Percentiles rank a stretch among this genome's conserved stretches.
Evolutionary conservation across 148 eudicot genomes (phyloP).

Genomic region (Drosera capensis): DNA sequence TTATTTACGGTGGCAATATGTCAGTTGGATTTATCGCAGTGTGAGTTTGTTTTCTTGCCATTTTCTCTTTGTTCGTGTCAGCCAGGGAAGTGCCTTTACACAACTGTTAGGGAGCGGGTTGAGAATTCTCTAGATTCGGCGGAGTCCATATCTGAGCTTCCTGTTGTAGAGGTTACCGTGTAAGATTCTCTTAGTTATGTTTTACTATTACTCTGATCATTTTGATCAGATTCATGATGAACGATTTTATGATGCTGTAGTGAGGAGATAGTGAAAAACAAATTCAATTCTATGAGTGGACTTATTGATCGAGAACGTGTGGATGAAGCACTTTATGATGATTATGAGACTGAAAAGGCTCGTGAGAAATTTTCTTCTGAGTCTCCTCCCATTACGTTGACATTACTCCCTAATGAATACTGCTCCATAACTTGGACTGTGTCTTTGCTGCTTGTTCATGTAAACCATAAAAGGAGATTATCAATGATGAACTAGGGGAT

Average conservation of each 20-base stretch:
- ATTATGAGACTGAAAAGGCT: conserved; percentile 75
- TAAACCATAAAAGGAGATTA: too few relatives aligned
- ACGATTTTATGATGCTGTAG: too few relatives aligned
- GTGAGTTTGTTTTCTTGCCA: conserved; percentile 1
- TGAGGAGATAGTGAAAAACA: conserved; percentile 82
- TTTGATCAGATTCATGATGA: too few relatives aligned
- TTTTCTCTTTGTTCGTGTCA: conserved; percentile 12
- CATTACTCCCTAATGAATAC: too few relatives aligned
- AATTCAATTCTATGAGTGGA: conserved; percentile 95
- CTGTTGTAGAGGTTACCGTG: conserved; percentile 75
- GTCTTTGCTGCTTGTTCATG: too few relatives aligned
- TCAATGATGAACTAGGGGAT: too few relatives aligned
- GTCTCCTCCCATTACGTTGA: conserved; percentile 2
- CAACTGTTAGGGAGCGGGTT: conserved; percentile 94
- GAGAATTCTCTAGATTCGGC: conserved; percentile 97
- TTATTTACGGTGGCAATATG: neutral
- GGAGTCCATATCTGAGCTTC: conserved; percentile 87
- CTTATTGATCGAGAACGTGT: conserved; percentile 79
- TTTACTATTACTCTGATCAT: too few relatives aligned
- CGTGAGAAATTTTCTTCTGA: conserved; percentile 59
- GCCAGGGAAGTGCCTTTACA: conserved; percentile 91
- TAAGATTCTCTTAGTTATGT: too few relatives aligned
- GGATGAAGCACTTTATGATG: conserved; percentile 77
- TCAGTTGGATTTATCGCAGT: neutral
- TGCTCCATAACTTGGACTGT: too few relatives aligned